Percentiles rank a stretch among this genome's conserved stretches.
These are phyloP conservation scores for Talaromyces stipitatus DNA, from an alignment of 495 filamentous ascomycete genomes.

Conservation along the genomic window DNA sequence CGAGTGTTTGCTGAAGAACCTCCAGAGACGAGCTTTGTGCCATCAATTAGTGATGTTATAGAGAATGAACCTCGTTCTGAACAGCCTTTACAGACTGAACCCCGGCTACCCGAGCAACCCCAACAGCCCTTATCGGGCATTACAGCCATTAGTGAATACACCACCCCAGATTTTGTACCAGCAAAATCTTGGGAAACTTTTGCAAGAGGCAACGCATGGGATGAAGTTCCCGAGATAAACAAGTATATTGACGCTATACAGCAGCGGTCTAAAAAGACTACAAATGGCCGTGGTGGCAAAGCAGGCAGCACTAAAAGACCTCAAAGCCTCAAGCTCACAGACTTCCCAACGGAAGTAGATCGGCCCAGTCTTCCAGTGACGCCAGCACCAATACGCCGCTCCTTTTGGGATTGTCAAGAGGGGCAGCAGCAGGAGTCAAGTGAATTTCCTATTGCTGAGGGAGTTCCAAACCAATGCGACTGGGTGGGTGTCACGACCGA, in stretches of 20 bases:
- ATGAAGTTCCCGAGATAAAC: constrained; percentile 75
- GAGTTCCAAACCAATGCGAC: constrained; percentile 74
- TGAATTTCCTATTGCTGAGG: constrained; percentile 63
- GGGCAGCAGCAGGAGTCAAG: constrained; percentile 37
- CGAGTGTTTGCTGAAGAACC: constrained; percentile 63
- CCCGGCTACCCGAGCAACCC: not conserved
- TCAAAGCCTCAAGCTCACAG: constrained; percentile 60
- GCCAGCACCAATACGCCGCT: constrained; percentile 63
- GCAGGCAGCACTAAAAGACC: constrained; percentile 21
- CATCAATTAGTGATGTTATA: constrained; percentile 3
- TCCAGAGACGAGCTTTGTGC: constrained; percentile 11
- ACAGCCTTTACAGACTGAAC: not conserved
- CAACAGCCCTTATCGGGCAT: not conserved
- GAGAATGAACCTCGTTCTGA: not conserved
- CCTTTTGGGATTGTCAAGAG: constrained; percentile 42
- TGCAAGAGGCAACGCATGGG: constrained; percentile 75
- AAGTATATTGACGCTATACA: constrained; percentile 66
- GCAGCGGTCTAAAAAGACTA: constrained; percentile 44
- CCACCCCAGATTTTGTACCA: constrained; percentile 9
- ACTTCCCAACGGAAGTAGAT: constrained; percentile 79
- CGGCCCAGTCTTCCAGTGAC: constrained; percentile 88
- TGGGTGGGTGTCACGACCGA: constrained; percentile 75
- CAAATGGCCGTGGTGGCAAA: constrained; percentile 22
- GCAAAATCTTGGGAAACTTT: constrained; percentile 54
- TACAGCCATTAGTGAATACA: not conserved